Base-by-base conservation (phyloP, 208 protist species). In the Lotmaria passim region DNA sequence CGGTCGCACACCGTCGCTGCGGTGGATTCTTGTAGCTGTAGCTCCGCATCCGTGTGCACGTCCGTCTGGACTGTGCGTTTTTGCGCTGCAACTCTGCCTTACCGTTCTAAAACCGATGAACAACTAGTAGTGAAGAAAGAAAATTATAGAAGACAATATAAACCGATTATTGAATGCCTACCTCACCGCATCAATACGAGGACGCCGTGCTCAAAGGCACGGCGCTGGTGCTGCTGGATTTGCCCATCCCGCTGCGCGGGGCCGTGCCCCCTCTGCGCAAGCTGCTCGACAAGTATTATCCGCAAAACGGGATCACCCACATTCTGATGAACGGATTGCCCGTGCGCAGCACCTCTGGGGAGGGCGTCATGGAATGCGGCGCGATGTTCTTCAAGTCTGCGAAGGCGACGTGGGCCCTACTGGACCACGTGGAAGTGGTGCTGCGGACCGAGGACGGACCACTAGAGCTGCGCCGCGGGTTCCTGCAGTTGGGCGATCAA, bases 401-500 rank as follows among this genome's bases (percentile, higher is more conserved):
- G 6, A 44, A 53, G 8, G 59, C 51, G 15, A 47, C 69, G 24
- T 73, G 67, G 60, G n/a, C 19, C 0, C 26, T 80, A 7, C 48
- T 80, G 36, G 67, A 80, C 41, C 8, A 50, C 17, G 53, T 73
- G 31, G 52, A 71, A 23, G 62, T 70, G 47, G 23, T 67, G 24
- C 44, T 71, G 41, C 66, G 67, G 44, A 69, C 59, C 31, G 57
- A 69, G 46, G 59, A 69, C 33, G 55, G 63, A 17, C 24, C 38
- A 19, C 61, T 91, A 33, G 82, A 91, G 62, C 52, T 91, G 69
- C 77, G 79, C 44, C 75, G 86, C 19, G 86, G 86, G 19, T 85
- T 78, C 58, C 41, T 91, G 38, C 59, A 62, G 34, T 51, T 87
- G 26, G 81, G 81, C n/a, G 66, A 59, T 14, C 66, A 86, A 26